Conservation (phyloP, 148 eudicot genomes). For the Silene conica region DNA sequence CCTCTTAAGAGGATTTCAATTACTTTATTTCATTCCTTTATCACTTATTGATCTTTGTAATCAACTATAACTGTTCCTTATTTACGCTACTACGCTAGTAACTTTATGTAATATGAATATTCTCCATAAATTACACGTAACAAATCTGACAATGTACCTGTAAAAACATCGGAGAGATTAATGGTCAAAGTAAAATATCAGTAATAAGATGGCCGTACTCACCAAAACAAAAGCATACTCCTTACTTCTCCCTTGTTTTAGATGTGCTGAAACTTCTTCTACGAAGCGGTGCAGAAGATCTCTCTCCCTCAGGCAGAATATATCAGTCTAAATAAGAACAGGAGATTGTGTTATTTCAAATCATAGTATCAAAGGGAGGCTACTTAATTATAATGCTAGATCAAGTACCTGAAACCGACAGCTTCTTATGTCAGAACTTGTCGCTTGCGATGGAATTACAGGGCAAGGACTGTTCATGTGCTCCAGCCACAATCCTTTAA, state of each 20-base stretch:
- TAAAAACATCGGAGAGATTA: background rate
- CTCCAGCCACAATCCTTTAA: constrained; percentile 84
- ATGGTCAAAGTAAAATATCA: background rate
- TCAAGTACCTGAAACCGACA: constrained; percentile 61
- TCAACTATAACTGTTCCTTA: no score
- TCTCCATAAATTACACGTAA: no score
- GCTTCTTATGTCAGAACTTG: constrained; percentile 50
- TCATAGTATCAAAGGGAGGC: background rate
- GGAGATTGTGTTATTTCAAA: constrained; percentile 2
- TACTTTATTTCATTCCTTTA: no score
- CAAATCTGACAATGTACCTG: no score
- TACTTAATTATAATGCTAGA: background rate
- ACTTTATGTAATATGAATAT: no score
- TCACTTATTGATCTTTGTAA: no score
- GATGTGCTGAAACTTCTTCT: constrained; percentile 54
- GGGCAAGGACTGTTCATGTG: constrained; percentile 82
- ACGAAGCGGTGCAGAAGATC: constrained; percentile 72
- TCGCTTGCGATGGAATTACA: constrained; percentile 57
- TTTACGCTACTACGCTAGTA: no score
- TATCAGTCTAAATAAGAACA: constrained; percentile 52
- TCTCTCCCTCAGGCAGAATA: constrained; percentile 84
- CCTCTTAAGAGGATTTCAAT: no score
- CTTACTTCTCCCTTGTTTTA: constrained; percentile 71
- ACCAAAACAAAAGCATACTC: constrained; percentile 73
- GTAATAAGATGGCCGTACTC: constrained; percentile 17